Percentiles rank a stretch among this genome's conserved stretches.
These are phyloP conservation scores for Pisolithus albus DNA, from an alignment of 768 basidiomycete genomes.

Conservation along the genomic window DNA sequence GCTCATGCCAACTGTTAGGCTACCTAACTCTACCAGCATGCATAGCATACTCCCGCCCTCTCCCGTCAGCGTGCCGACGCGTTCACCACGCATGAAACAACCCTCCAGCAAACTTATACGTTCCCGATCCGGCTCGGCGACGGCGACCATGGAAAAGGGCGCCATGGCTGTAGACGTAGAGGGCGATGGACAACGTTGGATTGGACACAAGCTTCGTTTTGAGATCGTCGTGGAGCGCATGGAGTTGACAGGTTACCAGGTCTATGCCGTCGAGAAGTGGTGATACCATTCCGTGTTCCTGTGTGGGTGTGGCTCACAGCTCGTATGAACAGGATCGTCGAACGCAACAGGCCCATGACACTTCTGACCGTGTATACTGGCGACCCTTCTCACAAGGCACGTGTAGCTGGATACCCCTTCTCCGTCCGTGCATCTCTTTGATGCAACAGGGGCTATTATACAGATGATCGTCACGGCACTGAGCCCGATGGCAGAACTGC, in stretches of 20 bases:
- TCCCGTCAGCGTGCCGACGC: conserved; percentile 13
- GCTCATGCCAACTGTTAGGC: conserved; percentile 30
- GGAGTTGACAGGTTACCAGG: conserved; percentile 55
- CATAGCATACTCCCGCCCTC: not conserved
- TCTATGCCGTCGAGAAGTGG: conserved; percentile 88
- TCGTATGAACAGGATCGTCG: conserved; percentile 48
- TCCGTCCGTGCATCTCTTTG: conserved; percentile 11
- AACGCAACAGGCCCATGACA: conserved; percentile 51
- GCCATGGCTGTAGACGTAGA: conserved; percentile 8
- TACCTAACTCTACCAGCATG: conserved; percentile 7
- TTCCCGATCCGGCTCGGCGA: conserved; percentile 27
- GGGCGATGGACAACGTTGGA: conserved; percentile 34
- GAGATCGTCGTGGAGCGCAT: conserved; percentile 43
- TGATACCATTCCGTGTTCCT: conserved; percentile 13
- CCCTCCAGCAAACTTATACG: conserved; percentile 23
- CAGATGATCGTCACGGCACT: conserved; percentile 60
- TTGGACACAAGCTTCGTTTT: conserved; percentile 41
- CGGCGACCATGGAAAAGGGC: conserved; percentile 13
- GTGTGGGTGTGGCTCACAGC: not conserved
- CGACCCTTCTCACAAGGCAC: conserved; percentile 58
- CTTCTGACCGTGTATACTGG: conserved; percentile 75
- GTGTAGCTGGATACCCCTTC: conserved; percentile 6
- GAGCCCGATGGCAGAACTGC: conserved; percentile 37
- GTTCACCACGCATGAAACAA: conserved; percentile 19
- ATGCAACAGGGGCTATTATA: conserved; percentile 5